phyloP scores from a whole-genome alignment of 2,329 filamentous ascomycete genomes.

The Clonostachys solani region DNA sequence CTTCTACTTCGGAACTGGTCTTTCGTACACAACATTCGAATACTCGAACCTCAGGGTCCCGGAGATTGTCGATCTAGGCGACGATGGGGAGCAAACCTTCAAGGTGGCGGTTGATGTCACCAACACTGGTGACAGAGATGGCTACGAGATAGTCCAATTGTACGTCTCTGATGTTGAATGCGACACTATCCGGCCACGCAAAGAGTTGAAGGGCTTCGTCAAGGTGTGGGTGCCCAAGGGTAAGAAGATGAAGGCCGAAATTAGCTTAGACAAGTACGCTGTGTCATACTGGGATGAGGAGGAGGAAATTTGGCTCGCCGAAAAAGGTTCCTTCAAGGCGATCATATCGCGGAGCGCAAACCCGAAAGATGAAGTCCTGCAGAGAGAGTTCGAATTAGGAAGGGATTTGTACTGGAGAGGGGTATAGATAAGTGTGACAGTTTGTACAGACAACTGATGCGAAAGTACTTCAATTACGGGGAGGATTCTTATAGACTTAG shows the following conservation, averaged over 20 bases:
- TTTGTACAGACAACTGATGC: too few species aligned
- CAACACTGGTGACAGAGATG: conserved; percentile 51
- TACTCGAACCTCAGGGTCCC: conserved; percentile 53
- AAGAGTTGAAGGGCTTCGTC: conserved; percentile 67
- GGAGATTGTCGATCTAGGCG: too few species aligned
- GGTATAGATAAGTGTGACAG: too few species aligned
- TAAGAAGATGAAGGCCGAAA: conserved; percentile 44
- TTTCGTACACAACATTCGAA: conserved; percentile 68
- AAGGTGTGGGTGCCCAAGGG: conserved; percentile 57
- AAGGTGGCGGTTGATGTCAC: conserved; percentile 42
- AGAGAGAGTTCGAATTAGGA: too few species aligned
- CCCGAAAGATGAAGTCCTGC: too few species aligned
- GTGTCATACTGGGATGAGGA: conserved; percentile 60
- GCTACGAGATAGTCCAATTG: conserved; percentile 62
- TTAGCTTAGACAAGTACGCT: conserved; percentile 43
- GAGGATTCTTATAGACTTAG: too few species aligned
- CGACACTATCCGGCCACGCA: conserved; percentile 59
- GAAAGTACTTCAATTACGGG: too few species aligned
- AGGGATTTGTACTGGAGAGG: too few species aligned
- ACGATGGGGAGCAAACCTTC: too few species aligned
- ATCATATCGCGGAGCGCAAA: too few species aligned
- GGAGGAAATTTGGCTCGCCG: conserved; percentile 58
- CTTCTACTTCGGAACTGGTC: conserved; percentile 70
- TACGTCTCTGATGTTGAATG: conserved; percentile 64
- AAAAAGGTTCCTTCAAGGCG: conserved; percentile 58